Evolutionary conservation across 306 rosid genomes (phyloP), one percentile per base, ranked within the genome.

Genomic region (Lablab purpureus): DNA sequence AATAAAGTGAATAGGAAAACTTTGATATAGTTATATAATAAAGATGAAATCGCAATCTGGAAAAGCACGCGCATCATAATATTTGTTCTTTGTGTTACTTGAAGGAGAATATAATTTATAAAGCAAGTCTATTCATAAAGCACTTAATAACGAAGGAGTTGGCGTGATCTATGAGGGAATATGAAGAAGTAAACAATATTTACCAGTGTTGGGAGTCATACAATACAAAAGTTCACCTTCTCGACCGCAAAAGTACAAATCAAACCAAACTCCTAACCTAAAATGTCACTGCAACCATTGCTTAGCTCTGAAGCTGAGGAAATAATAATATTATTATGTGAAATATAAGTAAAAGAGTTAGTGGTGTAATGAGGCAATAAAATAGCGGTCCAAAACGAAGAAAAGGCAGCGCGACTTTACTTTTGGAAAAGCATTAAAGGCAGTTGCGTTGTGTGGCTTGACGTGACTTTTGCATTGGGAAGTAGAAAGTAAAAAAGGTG

Each of bases 341-440:
- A n/a, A n/a, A n/a, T n/a, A n/a, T n/a, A n/a, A n/a, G 30, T 2
- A 67, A 56, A 59, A 60, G 59, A 19, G 68, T 51, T 6, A 32
- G 50, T 34, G 43, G 62, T 73, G 65, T 9, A 50, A 43, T 21
- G 65, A 66, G 2, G 73, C 67, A 84, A 76, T 58, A 40, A 62
- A 79, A 47, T 54, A 9, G 54, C 21, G 52, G 52, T 84, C 72
- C 68, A 80, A 80, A 80, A 25, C 75, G 73, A 62, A 82, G 41
- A 74, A 69, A 85, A 73, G 75, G 49, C n/a, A 27, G 7, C 32
- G 52, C 18, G 56, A 37, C 86, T 70, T 78, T 70, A 66, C 89
- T 87, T 87, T 84, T 49, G 34, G 41, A 64, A 87, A 87, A 84
- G 90, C 84, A 83, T 25, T 51, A 82, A 82, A 80, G 69, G 14